Base-by-base conservation (phyloP, 257 asterid genomes). In the Echites panduratus region DNA sequence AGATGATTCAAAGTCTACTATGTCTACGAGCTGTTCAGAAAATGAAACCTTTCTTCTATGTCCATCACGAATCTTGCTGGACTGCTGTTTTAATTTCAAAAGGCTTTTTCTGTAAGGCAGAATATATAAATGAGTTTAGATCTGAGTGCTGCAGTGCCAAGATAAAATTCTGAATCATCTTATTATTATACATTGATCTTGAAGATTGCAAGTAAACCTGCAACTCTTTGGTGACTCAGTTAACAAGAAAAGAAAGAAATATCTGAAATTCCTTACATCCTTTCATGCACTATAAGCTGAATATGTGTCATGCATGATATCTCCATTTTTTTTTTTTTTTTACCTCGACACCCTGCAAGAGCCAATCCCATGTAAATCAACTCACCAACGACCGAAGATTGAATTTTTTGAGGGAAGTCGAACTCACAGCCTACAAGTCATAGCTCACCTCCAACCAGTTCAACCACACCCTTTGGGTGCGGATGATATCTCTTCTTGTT, bases 11-110 rank as follows among this genome's bases (percentile, higher is more conserved):
- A 56, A 63, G 45, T 80, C 76, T 71, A 76, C 80, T 35, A 49
- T 79, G 70, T 72, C 69, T 63, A n/a, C n/a, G n/a, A n/a, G n/a
- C n/a, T 75, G 75, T 67, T 79, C 88, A 16, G 84, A 48, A 77
- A 85, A 79, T 68, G 94, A 84, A 66, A 82, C 87, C 79, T 85
- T 89, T 77, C 90, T 82, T 83, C 76, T 64, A 22, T 85, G 87
- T 32, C 58, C 67, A 59, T 78, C 85, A 40, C 24, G 84, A 54
- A 11, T 76, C 70, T 70, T 81, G 73, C 62, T 77, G 40, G 84
- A 58, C 22, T 53, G 58, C 68, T 73, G 82, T 77, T 80, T 86
- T 35, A 75, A 50, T 54, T 75, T 74, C 10, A 48, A 59, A 43
- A 63, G 74, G 74, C 84, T 84, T 81, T 64, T 73, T 76, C 74